Conservation (phyloP, 148 eudicot genomes). For the Camellia granthamiana region DNA sequence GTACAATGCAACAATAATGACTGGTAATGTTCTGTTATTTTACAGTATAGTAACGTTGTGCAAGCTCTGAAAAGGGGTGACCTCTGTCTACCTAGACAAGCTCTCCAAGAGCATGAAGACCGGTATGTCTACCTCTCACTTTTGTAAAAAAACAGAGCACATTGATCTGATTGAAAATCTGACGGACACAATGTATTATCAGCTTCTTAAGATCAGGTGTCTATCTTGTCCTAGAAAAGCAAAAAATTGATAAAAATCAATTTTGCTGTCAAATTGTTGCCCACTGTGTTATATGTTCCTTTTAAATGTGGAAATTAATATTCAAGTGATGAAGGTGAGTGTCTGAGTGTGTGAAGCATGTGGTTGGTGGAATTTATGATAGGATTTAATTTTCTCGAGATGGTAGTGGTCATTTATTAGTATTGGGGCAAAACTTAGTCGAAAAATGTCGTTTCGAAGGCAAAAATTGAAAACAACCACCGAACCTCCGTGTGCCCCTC, state of each 20-base stretch:
- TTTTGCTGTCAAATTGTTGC: too few relatives aligned
- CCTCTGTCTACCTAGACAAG: constrained; percentile 72
- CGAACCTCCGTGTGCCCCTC: too few relatives aligned
- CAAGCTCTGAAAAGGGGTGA: constrained; percentile 87
- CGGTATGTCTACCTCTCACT: constrained; percentile 35
- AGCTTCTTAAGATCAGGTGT: constrained; percentile 96
- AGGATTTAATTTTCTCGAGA: too few relatives aligned
- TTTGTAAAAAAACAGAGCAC: background rate
- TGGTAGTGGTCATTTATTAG: too few relatives aligned
- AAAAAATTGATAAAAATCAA: constrained; percentile 60
- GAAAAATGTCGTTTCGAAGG: too few relatives aligned
- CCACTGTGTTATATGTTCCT: too few relatives aligned
- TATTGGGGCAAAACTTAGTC: too few relatives aligned
- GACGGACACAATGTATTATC: background rate
- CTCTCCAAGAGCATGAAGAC: constrained; percentile 88
- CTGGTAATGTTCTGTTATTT: background rate
- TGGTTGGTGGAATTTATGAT: too few relatives aligned
- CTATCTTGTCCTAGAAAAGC: constrained; percentile 90
- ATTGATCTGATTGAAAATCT: background rate
- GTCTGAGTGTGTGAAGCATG: too few relatives aligned
- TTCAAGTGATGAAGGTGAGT: too few relatives aligned
- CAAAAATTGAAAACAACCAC: too few relatives aligned
- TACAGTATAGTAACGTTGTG: constrained; percentile 74
- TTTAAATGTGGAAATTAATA: too few relatives aligned
- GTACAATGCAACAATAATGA: background rate